Percentiles rank a stretch among this genome's conserved stretches.
Evolutionary conservation across 208 protist genomes (phyloP).

Genomic region (Trypanosoma vivax): DNA sequence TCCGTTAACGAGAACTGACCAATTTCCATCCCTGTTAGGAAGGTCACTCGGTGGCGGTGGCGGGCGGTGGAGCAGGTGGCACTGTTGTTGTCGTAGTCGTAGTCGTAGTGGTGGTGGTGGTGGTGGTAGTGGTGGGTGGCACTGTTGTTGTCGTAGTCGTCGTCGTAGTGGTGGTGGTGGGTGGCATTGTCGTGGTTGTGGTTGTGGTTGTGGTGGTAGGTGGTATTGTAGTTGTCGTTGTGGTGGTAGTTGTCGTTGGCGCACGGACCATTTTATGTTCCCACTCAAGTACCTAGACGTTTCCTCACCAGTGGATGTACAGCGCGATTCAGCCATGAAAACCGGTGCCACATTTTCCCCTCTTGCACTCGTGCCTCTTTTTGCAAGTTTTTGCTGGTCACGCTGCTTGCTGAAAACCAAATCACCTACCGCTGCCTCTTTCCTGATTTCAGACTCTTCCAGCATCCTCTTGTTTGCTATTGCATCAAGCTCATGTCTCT

Average conservation of each 20-base stretch:
- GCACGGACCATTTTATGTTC: too few species aligned
- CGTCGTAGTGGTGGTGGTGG: background rate
- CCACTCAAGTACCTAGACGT: too few species aligned
- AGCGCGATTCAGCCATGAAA: too few species aligned
- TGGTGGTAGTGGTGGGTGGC: background rate
- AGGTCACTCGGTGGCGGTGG: constrained; percentile 3
- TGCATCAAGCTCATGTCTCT: background rate
- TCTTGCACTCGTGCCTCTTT: too few species aligned
- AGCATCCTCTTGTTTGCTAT: background rate
- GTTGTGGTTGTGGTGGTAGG: too few species aligned
- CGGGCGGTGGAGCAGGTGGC: background rate
- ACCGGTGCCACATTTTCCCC: too few species aligned
- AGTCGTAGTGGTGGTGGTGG: background rate
- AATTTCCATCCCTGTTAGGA: constrained; percentile 25
- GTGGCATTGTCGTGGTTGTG: too few species aligned
- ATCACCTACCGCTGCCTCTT: background rate
- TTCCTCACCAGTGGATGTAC: too few species aligned
- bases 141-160: background rate
- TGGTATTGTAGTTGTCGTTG: too few species aligned
- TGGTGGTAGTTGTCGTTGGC: too few species aligned
- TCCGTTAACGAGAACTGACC: constrained; percentile 27
- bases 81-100: background rate
- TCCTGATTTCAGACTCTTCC: background rate
- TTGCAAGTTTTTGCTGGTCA: too few species aligned
- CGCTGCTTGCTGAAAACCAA: too few species aligned